These are phyloP conservation scores for Paracoccidioides brasiliensis DNA, from an alignment of 2,329 filamentous ascomycete genomes.

Conservation along the genomic window DNA sequence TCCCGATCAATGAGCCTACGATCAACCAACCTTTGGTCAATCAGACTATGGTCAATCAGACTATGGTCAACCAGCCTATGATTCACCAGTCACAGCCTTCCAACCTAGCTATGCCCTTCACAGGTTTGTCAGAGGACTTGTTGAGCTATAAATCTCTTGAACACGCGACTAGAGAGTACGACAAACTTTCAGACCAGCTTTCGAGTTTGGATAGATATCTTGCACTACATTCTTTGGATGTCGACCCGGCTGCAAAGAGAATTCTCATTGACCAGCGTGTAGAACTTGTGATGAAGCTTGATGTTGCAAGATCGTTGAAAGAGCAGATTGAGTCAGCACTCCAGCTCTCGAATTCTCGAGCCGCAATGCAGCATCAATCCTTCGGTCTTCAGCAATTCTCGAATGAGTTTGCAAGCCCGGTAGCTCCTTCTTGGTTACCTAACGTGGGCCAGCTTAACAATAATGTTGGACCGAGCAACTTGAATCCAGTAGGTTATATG, in stretches of 20 bases:
- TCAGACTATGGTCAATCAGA: too few relatives aligned
- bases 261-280: slow-evolving; percentile 25
- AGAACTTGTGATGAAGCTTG: slow-evolving; percentile 25
- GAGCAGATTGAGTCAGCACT: slow-evolving; percentile 21
- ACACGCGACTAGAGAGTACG: slow-evolving; percentile 19
- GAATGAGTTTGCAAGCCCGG: neutral
- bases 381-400: neutral
- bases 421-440: neutral
- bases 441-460: neutral
- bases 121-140: slow-evolving; percentile 8
- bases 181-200: slow-evolving; percentile 21
- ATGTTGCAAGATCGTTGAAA: slow-evolving; percentile 24
- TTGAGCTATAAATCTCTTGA: slow-evolving; percentile 16
- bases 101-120: neutral
- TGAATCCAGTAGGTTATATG: neutral
- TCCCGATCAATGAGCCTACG: neutral
- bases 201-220: slow-evolving; percentile 26
- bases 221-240: slow-evolving; percentile 26
- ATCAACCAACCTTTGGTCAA: neutral
- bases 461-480: neutral
- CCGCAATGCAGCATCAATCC: neutral
- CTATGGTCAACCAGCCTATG: neutral
- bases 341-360: slow-evolving; percentile 10
- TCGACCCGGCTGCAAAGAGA: slow-evolving; percentile 22
- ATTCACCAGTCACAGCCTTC: neutral